Evolutionary conservation across 2,329 filamentous ascomycete genomes (phyloP).

Genomic region (Epichloe elymi): DNA sequence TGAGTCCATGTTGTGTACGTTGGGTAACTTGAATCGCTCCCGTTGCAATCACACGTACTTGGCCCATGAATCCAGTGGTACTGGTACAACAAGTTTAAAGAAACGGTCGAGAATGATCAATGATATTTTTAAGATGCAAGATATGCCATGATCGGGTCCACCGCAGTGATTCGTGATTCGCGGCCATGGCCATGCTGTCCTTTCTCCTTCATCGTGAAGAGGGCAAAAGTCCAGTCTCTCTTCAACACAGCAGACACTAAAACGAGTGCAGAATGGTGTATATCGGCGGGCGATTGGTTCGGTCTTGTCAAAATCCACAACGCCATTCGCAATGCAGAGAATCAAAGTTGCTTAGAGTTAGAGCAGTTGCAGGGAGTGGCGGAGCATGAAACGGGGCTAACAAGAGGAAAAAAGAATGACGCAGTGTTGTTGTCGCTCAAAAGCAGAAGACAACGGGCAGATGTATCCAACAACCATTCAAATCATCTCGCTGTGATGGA

Average conservation of each 20-base stretch:
- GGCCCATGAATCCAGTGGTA: not conserved
- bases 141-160: not conserved
- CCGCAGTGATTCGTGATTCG: too few species aligned
- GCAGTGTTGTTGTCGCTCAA: not conserved
- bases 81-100: not conserved
- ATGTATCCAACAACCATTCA: slow-evolving; percentile 13
- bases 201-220: not conserved
- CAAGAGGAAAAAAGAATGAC: not conserved
- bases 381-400: not conserved
- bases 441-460: not conserved
- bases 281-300: not conserved
- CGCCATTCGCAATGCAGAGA: not conserved
- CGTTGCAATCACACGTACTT: not conserved
- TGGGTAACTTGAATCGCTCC: not conserved
- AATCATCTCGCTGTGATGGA: slow-evolving; percentile 44
- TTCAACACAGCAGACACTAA: not conserved
- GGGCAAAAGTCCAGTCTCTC: not conserved
- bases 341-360: not conserved
- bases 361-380: not conserved
- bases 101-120: not conserved
- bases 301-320: not conserved
- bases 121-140: not conserved
- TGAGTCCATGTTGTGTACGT: not conserved
- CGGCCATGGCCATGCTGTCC: not conserved
- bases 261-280: not conserved